Percentiles rank a stretch among this genome's conserved stretches.
These are phyloP conservation scores for Blastobotrys persicus DNA, from an alignment of 1,139 yeast species.

Conservation along the genomic window DNA sequence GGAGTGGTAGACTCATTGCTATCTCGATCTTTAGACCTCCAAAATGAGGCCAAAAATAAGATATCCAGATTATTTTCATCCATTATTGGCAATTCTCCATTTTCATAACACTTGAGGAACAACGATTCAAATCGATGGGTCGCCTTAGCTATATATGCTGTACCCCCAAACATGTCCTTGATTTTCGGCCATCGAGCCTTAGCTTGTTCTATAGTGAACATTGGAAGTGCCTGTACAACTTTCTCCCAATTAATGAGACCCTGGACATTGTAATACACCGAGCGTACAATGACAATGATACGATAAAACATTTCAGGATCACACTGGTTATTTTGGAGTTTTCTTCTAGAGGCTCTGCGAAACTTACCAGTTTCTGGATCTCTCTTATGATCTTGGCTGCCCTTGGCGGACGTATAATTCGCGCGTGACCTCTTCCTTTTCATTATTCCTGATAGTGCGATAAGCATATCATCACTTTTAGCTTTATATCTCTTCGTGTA, in stretches of 20 bases:
- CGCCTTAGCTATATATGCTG: slow-evolving; percentile 51
- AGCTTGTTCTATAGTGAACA: slow-evolving; percentile 40
- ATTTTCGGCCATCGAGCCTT: slow-evolving; percentile 62
- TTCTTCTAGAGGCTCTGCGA: background rate
- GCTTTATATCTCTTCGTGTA: background rate
- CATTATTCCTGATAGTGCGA: background rate
- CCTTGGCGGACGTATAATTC: background rate
- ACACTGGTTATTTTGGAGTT: background rate
- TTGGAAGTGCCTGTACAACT: slow-evolving; percentile 47
- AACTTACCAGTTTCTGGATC: background rate
- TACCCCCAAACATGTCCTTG: slow-evolving; percentile 54
- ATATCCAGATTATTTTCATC: slow-evolving; percentile 52
- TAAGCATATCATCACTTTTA: background rate
- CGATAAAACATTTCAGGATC: slow-evolving; percentile 54
- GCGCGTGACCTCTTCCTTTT: background rate
- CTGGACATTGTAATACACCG: slow-evolving; percentile 44
- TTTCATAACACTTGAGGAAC: slow-evolving; percentile 51
- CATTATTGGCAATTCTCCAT: slow-evolving; percentile 45
- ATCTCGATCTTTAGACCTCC: slow-evolving; percentile 53
- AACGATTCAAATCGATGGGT: slow-evolving; percentile 58
- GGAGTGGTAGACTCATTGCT: slow-evolving; percentile 26
- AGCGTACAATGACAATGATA: slow-evolving; percentile 61
- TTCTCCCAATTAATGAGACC: slow-evolving; percentile 56
- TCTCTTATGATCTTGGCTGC: too few relatives aligned
- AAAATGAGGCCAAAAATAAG: slow-evolving; percentile 49